A percentile compares a stretch with the other conserved stretches of the same genome.
These are phyloP conservation scores for Knoxia roxburghii DNA, from an alignment of 257 asterid species.

Conservation along the genomic window DNA sequence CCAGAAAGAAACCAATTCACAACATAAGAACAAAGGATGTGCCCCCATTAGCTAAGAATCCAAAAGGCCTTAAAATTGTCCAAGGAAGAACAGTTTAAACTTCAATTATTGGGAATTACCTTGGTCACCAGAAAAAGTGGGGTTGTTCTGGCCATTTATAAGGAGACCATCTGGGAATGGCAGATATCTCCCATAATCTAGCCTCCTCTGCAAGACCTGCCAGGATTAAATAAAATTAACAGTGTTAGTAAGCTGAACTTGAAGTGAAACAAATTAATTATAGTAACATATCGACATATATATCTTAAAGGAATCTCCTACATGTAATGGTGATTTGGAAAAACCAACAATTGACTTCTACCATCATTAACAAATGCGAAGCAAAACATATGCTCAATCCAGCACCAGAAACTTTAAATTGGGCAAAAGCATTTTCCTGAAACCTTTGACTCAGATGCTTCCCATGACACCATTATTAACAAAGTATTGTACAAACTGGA, in stretches of 20 bases:
- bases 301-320: background rate
- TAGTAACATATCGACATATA: background rate
- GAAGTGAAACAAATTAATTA: background rate
- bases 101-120: conserved; percentile 33
- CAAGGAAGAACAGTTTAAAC: background rate
- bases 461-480: background rate
- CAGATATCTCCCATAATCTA: conserved; percentile 73
- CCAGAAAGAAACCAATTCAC: background rate
- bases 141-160: conserved; percentile 55
- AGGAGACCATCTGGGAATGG: conserved; percentile 82
- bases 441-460: no score
- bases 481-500: background rate
- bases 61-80: background rate
- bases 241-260: background rate
- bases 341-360: background rate
- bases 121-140: conserved; percentile 67
- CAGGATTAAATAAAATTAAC: background rate
- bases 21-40: background rate
- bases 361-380: background rate
- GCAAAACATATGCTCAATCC: background rate
- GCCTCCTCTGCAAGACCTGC: conserved; percentile 67
- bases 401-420: background rate
- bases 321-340: background rate
- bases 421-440: background rate
- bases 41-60: background rate